Base-by-base conservation (phyloP, 805 yeast species). In the Clavispora vitiphila region DNA sequence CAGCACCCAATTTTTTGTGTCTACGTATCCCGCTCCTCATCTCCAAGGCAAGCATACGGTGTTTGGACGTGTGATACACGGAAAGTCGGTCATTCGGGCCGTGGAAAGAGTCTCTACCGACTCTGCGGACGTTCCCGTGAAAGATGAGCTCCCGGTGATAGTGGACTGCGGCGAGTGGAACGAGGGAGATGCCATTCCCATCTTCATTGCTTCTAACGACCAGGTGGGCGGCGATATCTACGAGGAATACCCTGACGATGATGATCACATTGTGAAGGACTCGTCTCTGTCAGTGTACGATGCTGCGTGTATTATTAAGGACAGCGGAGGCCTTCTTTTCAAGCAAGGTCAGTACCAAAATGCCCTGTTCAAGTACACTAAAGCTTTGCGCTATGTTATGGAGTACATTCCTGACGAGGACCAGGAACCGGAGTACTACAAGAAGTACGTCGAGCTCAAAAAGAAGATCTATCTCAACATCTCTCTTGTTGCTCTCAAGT, bases 191-290 rank as follows among this genome's bases (percentile, higher is more conserved):
- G 70, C 58, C 0, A 57, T 80, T 2, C 91, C 91, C 0, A 69
- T 81, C 2, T 76, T 54, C 51, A 80, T 80, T 51, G 86, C 89
- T 0, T 74, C 83, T 37, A 77, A 78, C 50, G 77, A 76, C 44
- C 54, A 64, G 0, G 66, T 80, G 7, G 88, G 83, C 1, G 87
- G 86, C 7, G 95, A 86, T 52, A 57, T 76, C 0, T 86, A 72
- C 52, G 93, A 85, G 60, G 93, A 85, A 58, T 78, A 71, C 50
- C 95, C 93, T 0, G 89, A 80, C 45, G 95, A 86, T 58, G 87
- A 84, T 50, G 51, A 37, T 16, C 60, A 71, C 43, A 77, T 82
- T 37, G 80, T 76, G 42, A 74, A 75, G 35, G 81, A 83, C 15
- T 77, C 81, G 39, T 68, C 80, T 7, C 71, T 66, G 39, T 65